Conservation (phyloP, 2,329 filamentous ascomycete species). For the Fusarium nisikadoi region DNA sequence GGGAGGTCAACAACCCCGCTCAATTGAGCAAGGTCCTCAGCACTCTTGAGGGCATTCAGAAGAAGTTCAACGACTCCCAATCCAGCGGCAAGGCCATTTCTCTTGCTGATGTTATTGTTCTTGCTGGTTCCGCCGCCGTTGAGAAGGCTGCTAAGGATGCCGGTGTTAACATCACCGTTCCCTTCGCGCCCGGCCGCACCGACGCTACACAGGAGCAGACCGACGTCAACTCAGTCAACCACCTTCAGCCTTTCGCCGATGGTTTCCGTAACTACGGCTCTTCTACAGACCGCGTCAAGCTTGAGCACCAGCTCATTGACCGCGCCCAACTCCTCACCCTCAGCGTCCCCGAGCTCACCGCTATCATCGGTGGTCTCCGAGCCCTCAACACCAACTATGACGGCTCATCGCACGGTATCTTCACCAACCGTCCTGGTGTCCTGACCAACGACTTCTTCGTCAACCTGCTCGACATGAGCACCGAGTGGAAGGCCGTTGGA, state of each 20-base stretch:
- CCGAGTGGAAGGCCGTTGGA: slow-evolving; percentile 65
- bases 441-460: slow-evolving; percentile 86
- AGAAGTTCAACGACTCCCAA: slow-evolving; percentile 67
- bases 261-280: slow-evolving; percentile 84
- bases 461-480: slow-evolving; percentile 77
- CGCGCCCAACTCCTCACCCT: slow-evolving; percentile 76
- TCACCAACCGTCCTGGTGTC: slow-evolving; percentile 74
- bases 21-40: slow-evolving; percentile 71
- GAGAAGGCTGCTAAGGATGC: slow-evolving; percentile 75
- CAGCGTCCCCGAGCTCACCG: slow-evolving; percentile 75
- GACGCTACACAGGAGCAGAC: slow-evolving; percentile 80
- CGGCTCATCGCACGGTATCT: slow-evolving; percentile 72
- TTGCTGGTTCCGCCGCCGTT: slow-evolving; percentile 74
- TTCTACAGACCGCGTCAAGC: slow-evolving; percentile 67
- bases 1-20: slow-evolving; percentile 78
- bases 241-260: slow-evolving; percentile 75
- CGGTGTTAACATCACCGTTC: slow-evolving; percentile 65
- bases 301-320: slow-evolving; percentile 78
- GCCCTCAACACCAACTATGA: slow-evolving; percentile 77
- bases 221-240: slow-evolving; percentile 69
- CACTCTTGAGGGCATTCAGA: slow-evolving; percentile 72
- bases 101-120: slow-evolving; percentile 80
- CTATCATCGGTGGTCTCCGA: slow-evolving; percentile 77
- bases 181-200: slow-evolving; percentile 77
- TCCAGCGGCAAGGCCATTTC: slow-evolving; percentile 75